A percentile compares a stretch with the other conserved stretches of the same genome.
phyloP scores from a whole-genome alignment of 768 basidiomycete species.

The Tricholoma saponaceum region DNA sequence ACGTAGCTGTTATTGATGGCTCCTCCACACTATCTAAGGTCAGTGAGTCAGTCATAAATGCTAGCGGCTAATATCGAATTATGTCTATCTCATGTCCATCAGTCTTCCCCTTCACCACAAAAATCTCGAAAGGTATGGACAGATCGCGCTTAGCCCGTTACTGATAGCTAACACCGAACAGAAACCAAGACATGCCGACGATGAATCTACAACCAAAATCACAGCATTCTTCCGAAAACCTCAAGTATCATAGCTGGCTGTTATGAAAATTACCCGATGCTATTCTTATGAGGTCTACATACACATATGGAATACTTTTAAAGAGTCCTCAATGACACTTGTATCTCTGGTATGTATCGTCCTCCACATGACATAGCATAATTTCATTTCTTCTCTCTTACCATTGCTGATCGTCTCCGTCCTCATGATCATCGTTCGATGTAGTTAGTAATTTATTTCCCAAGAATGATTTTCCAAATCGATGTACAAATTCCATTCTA shows the following conservation, averaged over 20 bases:
- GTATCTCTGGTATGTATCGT: too few relatives aligned
- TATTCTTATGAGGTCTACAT: neutral
- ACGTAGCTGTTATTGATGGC: neutral
- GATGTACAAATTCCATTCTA: neutral
- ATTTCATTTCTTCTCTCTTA: too few relatives aligned
- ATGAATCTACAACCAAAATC: neutral
- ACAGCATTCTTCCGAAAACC: neutral
- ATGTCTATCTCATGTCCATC: neutral
- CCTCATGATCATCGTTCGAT: too few relatives aligned
- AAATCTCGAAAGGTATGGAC: neutral
- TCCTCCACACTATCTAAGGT: slow-evolving; percentile 2
- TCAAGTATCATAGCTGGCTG: neutral
- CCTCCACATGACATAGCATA: too few relatives aligned
- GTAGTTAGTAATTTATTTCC: too few relatives aligned
- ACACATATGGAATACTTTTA: too few relatives aligned
- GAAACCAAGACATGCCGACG: neutral
- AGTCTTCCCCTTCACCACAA: neutral
- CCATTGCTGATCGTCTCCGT: too few relatives aligned
- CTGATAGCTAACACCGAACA: neutral
- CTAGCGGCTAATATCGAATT: neutral
- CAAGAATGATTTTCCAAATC: neutral
- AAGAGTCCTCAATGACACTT: too few relatives aligned
- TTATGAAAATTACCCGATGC: neutral
- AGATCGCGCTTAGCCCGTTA: neutral
- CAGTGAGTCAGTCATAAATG: neutral